Base-by-base conservation (phyloP, 441 rosid species). In the Arabidopsis hybrid region DNA sequence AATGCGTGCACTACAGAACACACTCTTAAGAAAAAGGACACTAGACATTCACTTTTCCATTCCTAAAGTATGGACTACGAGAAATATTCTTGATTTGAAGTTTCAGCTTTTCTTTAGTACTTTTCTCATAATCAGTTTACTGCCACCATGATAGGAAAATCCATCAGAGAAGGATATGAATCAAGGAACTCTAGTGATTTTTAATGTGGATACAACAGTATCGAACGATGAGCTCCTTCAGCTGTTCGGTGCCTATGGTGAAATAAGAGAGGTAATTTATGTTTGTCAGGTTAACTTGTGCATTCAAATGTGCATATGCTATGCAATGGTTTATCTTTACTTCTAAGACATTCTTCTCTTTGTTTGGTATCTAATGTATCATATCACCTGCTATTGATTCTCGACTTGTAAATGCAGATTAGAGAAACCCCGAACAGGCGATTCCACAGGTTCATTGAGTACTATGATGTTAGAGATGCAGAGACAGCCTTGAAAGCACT, bases 161-260 rank as follows among this genome's bases (percentile, higher is more conserved):
- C 94, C 96, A n/a, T 88, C 96, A 26, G 96, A 92, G 67, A 92
- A 92, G 84, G 97, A 90, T 76, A 80, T 88, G 75, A 92, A 92
- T 76, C 96, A 92, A 80, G 96, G 97, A 62, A 92, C 94, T 56
- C 91, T 92, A 55, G 97, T 92, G 65, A 89, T 87, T 21, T 90
- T 92, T 76, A 92, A 92, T 73, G 84, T 90, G 83, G 97, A 92
- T 80, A 83, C 93, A 71, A 86, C 92, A 6, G 91, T 92, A 50
- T 88, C 97, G 13, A 90, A 87, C 57, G 92, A 92, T 34, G 96
- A 92, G 67, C 92, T 90, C 65, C 90, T 89, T 69, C 88, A 80
- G 76, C 84, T 86, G 61, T 92, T 92, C 49, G 86, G 94, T 81
- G 89, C 82, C 72, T 84, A 90, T 82, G 97, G 97, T 60, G 97